Evolutionary conservation across 2,329 filamentous ascomycete genomes (phyloP), one percentile per base, ranked within the genome.

Genomic region (Cladosporium sp.): DNA sequence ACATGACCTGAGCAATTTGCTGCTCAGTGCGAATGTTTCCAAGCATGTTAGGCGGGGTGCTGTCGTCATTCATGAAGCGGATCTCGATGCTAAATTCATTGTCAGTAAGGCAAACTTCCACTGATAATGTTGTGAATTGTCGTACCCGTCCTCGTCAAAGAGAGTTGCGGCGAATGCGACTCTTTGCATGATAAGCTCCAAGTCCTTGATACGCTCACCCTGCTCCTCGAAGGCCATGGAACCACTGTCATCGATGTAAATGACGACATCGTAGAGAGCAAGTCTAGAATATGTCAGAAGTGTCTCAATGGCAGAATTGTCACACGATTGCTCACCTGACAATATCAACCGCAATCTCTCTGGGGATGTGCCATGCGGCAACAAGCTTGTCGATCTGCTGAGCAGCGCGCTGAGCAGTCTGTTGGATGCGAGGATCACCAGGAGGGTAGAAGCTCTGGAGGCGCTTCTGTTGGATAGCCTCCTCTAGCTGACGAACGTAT

Each of bases 191-290:
- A 90, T 89, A 70, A 89, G 80, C 73, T 84, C 84, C 69, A 91
- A 78, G 70, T 90, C 88, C 68, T 88, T 84, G 78, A 90, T 89
- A 67, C 88, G 86, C 71, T 87, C 83, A 52, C 88, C 88, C 65
- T 85, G 83, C 73, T 90, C 87, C 72, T 89, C 87, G 69, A 90
- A 89, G 65, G 85, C 82, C 82, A 91, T 90, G 23, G 88, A 90
- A 18, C 88, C 88, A 73, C 86, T 88, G 79, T 91, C 88, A 70
- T 90, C 88, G 64, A 89, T 85, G 73, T 87, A 89, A 58, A 89
- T 78, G 53, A 88, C 79, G 44, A 88, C 82, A 71, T 89, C 87
- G 74, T 86, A 89, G 29, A 89, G 77, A 4, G 84, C 81, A 29
- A 89, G 80, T 73, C 88, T 86, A 40, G 5, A 21, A 37, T 12